These are phyloP conservation scores for Carex myosuroides DNA, from an alignment of 176 grass and related monocot genomes.

Conservation along the genomic window DNA sequence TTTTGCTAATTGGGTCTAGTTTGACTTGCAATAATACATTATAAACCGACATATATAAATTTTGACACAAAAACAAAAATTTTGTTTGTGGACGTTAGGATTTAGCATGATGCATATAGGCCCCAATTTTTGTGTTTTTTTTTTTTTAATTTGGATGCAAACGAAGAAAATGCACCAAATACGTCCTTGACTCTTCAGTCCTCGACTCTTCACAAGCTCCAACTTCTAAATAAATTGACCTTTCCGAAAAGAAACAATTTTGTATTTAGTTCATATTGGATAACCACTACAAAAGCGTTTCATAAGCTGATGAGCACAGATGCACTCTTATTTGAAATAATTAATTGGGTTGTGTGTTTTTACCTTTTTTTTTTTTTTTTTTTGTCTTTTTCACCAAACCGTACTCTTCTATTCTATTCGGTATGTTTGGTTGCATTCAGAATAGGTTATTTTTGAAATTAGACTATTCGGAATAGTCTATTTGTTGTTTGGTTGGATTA, in stretches of 20 bases:
- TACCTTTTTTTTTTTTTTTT: neutral
- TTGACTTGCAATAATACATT: conserved; percentile 9
- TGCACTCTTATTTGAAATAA: neutral
- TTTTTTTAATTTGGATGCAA: neutral
- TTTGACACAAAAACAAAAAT: neutral
- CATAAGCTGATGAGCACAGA: neutral
- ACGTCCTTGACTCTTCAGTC: neutral
- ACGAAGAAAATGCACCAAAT: neutral
- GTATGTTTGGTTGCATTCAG: too few species aligned
- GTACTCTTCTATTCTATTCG: neutral
- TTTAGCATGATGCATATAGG: neutral
- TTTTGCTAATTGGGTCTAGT: neutral
- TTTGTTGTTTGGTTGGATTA: too few species aligned
- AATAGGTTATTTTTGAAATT: too few species aligned
- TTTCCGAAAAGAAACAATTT: conserved; percentile 15
- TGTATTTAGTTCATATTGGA: neutral
- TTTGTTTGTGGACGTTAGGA: conserved; percentile 8
- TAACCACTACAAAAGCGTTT: neutral
- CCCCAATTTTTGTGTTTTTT: neutral
- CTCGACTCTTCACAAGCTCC: neutral
- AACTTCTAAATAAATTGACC: neutral
- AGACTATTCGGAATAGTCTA: too few species aligned
- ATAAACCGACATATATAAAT: neutral
- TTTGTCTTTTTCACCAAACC: neutral
- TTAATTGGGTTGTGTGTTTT: neutral